phyloP scores from a whole-genome alignment of 2,329 filamentous ascomycete species.

The Fusarium sp. region DNA sequence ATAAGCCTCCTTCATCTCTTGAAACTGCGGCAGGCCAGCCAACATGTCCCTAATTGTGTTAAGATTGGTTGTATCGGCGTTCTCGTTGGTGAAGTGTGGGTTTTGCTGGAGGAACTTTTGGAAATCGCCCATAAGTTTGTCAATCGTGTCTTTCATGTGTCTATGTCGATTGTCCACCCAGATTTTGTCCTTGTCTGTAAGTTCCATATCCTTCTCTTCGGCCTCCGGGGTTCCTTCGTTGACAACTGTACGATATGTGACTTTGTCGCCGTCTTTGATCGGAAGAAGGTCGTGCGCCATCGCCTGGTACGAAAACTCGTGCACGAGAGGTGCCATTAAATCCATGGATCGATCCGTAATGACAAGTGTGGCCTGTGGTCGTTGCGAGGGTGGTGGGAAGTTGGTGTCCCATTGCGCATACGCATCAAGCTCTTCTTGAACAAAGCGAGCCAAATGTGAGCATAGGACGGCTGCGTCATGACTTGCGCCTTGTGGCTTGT shows the following conservation, averaged over 20 bases:
- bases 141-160: constrained; percentile 98
- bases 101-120: constrained; percentile 91
- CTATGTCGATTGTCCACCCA: constrained; percentile 95
- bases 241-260: constrained; percentile 83
- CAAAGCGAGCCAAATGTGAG: constrained; percentile 87
- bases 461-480: constrained; percentile 92
- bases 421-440: constrained; percentile 90
- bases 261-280: constrained; percentile 88
- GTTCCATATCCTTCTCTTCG: constrained; percentile 90
- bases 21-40: constrained; percentile 92
- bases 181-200: constrained; percentile 89
- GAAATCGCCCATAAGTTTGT: constrained; percentile 92
- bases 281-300: constrained; percentile 96
- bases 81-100: constrained; percentile 86
- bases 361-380: constrained; percentile 84
- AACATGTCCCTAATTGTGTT: constrained; percentile 98
- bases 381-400: constrained; percentile 82
- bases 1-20: constrained; percentile 95
- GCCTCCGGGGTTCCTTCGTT: constrained; percentile 78
- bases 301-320: constrained; percentile 98
- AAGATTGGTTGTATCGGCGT: constrained; percentile 77
- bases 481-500: constrained; percentile 76
- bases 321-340: constrained; percentile 84
- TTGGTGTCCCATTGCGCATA: constrained; percentile 87
- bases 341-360: constrained; percentile 96